Conservation (phyloP, 495 filamentous ascomycete species). For the Glutinoglossum americanum region DNA sequence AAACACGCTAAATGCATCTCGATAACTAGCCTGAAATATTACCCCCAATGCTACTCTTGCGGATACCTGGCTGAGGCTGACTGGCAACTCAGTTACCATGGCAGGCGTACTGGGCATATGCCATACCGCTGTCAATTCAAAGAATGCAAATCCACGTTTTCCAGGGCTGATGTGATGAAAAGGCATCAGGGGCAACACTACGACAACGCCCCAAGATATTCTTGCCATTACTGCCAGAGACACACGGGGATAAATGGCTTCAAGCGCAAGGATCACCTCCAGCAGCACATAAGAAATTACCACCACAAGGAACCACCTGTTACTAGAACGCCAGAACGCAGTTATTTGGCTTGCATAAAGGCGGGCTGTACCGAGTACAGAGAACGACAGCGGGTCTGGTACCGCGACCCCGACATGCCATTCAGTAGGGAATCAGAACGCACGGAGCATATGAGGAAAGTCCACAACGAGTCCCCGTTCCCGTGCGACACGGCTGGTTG, state of each 20-base stretch:
- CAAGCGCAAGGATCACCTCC: conserved; percentile 18
- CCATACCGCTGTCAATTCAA: background rate
- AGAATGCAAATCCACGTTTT: background rate
- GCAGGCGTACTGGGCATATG: background rate
- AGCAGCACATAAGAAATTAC: conserved; percentile 18
- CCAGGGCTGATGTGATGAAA: conserved; percentile 10
- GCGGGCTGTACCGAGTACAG: background rate
- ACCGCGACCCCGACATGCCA: background rate
- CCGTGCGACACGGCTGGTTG: conserved; percentile 16
- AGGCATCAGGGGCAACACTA: conserved; percentile 13
- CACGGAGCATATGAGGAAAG: conserved; percentile 16
- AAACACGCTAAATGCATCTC: too few relatives aligned
- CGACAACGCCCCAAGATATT: conserved; percentile 5
- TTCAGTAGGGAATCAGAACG: conserved; percentile 14
- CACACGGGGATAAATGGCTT: conserved; percentile 18
- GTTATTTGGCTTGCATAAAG: background rate
- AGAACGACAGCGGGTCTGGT: too few relatives aligned
- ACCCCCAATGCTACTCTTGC: background rate
- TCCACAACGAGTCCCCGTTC: conserved; percentile 15
- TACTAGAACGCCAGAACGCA: background rate
- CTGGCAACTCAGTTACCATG: background rate
- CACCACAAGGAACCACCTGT: conserved; percentile 15
- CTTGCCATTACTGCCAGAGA: conserved; percentile 16
- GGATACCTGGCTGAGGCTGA: background rate
- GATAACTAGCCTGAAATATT: too few relatives aligned